Evolutionary conservation across 768 basidiomycete genomes (phyloP), one percentile per base, ranked within the genome.

Genomic region (Termitomyces sp.): DNA sequence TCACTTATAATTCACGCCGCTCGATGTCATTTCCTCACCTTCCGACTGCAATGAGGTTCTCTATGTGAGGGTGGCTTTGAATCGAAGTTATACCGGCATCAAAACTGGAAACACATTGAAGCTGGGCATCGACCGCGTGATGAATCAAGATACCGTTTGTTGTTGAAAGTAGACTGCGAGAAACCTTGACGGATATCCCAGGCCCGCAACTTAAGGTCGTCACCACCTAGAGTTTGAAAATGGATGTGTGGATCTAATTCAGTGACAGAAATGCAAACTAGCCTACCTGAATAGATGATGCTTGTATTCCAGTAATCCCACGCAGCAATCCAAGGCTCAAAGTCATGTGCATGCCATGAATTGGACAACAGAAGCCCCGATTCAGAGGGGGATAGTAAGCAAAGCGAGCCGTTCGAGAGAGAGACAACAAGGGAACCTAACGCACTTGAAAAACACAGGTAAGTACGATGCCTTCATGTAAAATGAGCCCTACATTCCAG

Each of bases 61-160:
- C 91, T 26, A 82, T 66, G 66, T 88, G 76, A 0, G 91, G 92
- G 66, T 94, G 87, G 47, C 81, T 85, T 66, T 97, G 90, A 16
- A 99, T 92, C 0, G 88, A 82, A 1, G 97, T 99, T 8, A 99
- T 84, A 1, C 97, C 97, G 4, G 90, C 94, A 46, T 91, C 87
- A 66, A 98, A 98, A 46, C 94, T 96, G 30, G 28, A 60, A 11
- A 58, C 48, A 26, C 26, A 47, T 62, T 47, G 59, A 47, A 40
- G 14, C 35, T 36, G 36, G 28, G 5, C 26, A 47, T 28, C n/a
- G 26, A 36, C 5, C 36, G 8, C 28, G 2, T 11, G 20, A 38
- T 40, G 22, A 51, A 16, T 28, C 18, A 41, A 44, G 71, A 40
- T 62, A 88, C 90, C 83, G 76, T 76, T 84, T 90, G 65, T 97